These are phyloP conservation scores for Ganoderma multipileum DNA, from an alignment of 1,284 basidiomycete species.

Conservation along the genomic window DNA sequence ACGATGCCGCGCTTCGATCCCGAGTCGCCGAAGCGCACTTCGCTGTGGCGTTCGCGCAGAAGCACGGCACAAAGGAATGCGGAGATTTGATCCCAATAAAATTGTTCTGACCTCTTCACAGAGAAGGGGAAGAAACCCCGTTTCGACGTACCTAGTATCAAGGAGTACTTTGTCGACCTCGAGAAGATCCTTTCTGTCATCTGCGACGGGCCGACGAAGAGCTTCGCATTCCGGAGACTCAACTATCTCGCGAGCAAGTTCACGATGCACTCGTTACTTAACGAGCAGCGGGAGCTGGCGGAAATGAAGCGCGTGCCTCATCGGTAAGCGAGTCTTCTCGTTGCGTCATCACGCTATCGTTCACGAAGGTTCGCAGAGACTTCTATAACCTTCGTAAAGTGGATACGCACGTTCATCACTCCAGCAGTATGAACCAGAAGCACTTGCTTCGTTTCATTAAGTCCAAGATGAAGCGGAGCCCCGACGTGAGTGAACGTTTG, in stretches of 20 bases:
- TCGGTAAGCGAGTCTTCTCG: slow-evolving; percentile 51
- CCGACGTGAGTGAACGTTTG: slow-evolving; percentile 57
- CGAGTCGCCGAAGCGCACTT: neutral
- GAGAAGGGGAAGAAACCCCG: slow-evolving; percentile 57
- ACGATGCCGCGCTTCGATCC: neutral
- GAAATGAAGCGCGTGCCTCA: slow-evolving; percentile 95
- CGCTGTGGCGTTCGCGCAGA: neutral
- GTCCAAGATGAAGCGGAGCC: slow-evolving; percentile 89
- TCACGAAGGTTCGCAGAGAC: slow-evolving; percentile 64
- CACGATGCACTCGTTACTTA: slow-evolving; percentile 91
- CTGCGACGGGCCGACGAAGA: slow-evolving; percentile 94
- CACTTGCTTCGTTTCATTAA: slow-evolving; percentile 99
- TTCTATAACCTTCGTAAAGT: slow-evolving; percentile 99
- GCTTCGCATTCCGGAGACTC: slow-evolving; percentile 92
- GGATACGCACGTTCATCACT: slow-evolving; percentile 98
- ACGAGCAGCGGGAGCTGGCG: slow-evolving; percentile 94
- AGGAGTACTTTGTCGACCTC: slow-evolving; percentile 97
- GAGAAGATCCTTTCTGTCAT: slow-evolving; percentile 90
- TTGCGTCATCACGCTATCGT: neutral
- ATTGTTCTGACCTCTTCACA: neutral
- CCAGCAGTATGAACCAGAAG: slow-evolving; percentile 99
- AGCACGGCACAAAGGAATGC: neutral
- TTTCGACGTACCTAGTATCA: slow-evolving; percentile 85
- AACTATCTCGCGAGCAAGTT: slow-evolving; percentile 97
- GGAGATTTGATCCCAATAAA: neutral